Conservation (phyloP, 768 basidiomycete genomes). For the Hysterangium stoloniferum region DNA sequence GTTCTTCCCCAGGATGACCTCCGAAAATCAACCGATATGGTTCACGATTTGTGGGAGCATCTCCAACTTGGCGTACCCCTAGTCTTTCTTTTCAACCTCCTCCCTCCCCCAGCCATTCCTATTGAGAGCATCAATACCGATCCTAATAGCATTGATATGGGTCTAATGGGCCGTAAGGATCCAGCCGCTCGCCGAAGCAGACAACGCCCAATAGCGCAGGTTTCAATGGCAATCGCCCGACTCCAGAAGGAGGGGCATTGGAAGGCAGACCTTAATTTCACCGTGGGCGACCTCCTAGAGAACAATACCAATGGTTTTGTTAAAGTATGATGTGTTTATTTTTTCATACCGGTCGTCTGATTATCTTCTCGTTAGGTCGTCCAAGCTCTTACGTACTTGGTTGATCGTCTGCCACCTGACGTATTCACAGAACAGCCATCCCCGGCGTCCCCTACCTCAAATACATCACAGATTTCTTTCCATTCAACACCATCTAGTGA, state of each 20-base stretch:
- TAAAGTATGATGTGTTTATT: slow-evolving; percentile 52
- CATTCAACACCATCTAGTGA: slow-evolving; percentile 53
- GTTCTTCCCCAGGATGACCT: slow-evolving; percentile 40
- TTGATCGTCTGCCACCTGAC: slow-evolving; percentile 63
- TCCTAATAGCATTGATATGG: slow-evolving; percentile 33
- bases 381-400: slow-evolving; percentile 79
- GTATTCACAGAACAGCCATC: slow-evolving; percentile 53
- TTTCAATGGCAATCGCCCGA: slow-evolving; percentile 79
- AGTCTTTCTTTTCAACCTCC: slow-evolving; percentile 93
- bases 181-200: slow-evolving; percentile 64
- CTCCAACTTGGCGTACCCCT: slow-evolving; percentile 90
- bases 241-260: slow-evolving; percentile 53
- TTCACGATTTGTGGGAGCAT: slow-evolving; percentile 90
- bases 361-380: slow-evolving; percentile 53
- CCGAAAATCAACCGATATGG: slow-evolving; percentile 82
- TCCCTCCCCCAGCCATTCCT: slow-evolving; percentile 41
- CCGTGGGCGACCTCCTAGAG: slow-evolving; percentile 85
- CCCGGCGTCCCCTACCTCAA: slow-evolving; percentile 44
- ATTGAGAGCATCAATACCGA: slow-evolving; percentile 58
- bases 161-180: slow-evolving; percentile 33
- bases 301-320: slow-evolving; percentile 92
- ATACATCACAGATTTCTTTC: slow-evolving; percentile 35
- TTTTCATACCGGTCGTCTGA: slow-evolving; percentile 6
- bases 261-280: slow-evolving; percentile 73
- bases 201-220: slow-evolving; percentile 87